Percentiles rank a stretch among this genome's conserved stretches.
phyloP scores from a whole-genome alignment of 441 rosid genomes.

The Populus tomentosa region DNA sequence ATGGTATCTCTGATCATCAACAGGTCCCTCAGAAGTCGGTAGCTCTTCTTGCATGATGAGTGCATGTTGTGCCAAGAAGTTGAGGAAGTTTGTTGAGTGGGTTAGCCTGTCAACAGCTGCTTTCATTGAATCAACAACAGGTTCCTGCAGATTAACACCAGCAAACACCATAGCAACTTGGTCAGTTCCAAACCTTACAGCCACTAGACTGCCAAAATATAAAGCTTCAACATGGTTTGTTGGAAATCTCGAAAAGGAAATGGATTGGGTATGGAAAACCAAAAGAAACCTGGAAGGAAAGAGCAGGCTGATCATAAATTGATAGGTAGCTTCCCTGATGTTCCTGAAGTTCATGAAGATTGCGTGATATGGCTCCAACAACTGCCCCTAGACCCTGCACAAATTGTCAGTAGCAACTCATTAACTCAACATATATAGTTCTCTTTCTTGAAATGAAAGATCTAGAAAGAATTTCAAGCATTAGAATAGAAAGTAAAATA shows the following conservation, averaged over 20 bases:
- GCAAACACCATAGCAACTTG: conserved; percentile 7
- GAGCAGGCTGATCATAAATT: conserved; percentile 86
- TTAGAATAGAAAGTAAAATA: background rate
- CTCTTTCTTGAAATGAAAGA: background rate
- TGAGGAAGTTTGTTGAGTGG: conserved; percentile 81
- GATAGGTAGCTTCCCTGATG: conserved; percentile 93
- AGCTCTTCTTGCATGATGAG: conserved; percentile 95
- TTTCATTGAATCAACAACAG: conserved; percentile 74
- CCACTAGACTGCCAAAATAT: conserved; percentile 5
- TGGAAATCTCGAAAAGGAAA: background rate
- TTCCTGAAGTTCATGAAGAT: conserved; percentile 97
- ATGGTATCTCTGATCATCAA: conserved; percentile 73
- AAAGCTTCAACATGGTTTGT: background rate
- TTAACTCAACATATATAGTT: background rate
- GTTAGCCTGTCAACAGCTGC: conserved; percentile 84
- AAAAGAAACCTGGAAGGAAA: conserved; percentile 67
- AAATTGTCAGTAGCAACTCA: conserved; percentile 17
- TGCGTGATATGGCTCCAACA: conserved; percentile 95
- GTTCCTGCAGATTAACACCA: conserved; percentile 52
- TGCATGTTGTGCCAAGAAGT: conserved; percentile 95
- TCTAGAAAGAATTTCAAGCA: background rate
- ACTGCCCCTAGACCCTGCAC: conserved; percentile 96
- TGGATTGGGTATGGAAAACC: conserved; percentile 2
- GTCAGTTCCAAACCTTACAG: conserved; percentile 8
- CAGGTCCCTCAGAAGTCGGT: conserved; percentile 68